Percentiles rank a stretch among this genome's conserved stretches.
Evolutionary conservation across 257 asterid genomes (phyloP).

Genomic region (Lavandula angustifolia): DNA sequence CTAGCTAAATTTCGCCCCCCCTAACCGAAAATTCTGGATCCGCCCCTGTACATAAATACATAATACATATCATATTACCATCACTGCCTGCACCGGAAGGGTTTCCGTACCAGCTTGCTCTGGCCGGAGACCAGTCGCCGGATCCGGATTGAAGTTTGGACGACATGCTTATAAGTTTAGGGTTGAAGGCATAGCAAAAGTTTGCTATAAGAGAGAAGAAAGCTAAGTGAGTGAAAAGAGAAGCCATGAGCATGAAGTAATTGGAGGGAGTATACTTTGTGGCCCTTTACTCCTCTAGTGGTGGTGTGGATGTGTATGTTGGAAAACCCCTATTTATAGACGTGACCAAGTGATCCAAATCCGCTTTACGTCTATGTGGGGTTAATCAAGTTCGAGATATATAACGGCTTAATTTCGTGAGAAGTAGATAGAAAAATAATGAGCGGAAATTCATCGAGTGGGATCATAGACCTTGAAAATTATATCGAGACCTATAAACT

Average conservation of each 20-base stretch:
- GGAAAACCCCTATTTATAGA: constrained; percentile 40
- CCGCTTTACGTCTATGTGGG: constrained; percentile 19
- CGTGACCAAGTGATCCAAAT: background rate
- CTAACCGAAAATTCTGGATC: too few species aligned
- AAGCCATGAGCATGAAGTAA: constrained; percentile 36
- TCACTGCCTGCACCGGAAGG: constrained; percentile 80
- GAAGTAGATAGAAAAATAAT: too few species aligned
- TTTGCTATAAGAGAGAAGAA: constrained; percentile 37
- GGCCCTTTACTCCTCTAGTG: background rate
- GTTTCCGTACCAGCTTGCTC: constrained; percentile 88
- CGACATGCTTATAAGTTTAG: constrained; percentile 48
- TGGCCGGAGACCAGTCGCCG: constrained; percentile 64
- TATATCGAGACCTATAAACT: too few species aligned
- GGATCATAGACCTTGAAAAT: too few species aligned
- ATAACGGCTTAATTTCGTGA: too few species aligned
- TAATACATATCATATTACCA: constrained; percentile 42
- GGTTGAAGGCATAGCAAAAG: constrained; percentile 56
- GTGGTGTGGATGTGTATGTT: constrained; percentile 13
- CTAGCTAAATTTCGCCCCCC: too few species aligned
- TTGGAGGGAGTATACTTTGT: background rate
- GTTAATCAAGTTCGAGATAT: background rate
- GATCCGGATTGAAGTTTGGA: constrained; percentile 39
- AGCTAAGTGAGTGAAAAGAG: constrained; percentile 34
- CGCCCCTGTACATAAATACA: too few species aligned
- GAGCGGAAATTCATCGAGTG: too few species aligned